Evolutionary conservation across 176 grass and related monocot species (phyloP).

Genomic region (Zoysia japonica): DNA sequence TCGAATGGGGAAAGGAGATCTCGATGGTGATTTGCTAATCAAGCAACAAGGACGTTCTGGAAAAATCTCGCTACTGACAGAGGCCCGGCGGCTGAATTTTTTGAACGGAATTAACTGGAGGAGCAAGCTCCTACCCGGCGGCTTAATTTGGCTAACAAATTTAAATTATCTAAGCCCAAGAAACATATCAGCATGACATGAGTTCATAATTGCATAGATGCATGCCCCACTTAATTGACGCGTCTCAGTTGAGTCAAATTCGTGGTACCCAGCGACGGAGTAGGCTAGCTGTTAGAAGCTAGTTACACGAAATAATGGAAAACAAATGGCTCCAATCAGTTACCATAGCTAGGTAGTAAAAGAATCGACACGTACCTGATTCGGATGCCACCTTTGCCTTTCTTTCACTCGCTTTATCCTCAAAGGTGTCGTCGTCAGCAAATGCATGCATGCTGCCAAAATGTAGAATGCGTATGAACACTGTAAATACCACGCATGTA

Average conservation of each 20-base stretch:
- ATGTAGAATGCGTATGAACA: background rate
- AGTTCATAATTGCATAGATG: background rate
- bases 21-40: slow-evolving; percentile 24
- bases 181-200: background rate
- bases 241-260: background rate
- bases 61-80: background rate
- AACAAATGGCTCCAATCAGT: background rate
- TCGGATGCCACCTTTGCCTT: background rate
- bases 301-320: background rate
- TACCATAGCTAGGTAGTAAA: background rate
- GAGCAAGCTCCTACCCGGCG: too few relatives aligned
- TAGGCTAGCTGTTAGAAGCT: background rate
- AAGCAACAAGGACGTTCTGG: slow-evolving; percentile 5
- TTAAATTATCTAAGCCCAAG: background rate
- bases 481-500: background rate
- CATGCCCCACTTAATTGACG: background rate
- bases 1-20: slow-evolving; percentile 40
- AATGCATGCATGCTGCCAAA: background rate
- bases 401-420: slow-evolving; percentile 4
- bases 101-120: too few relatives aligned
- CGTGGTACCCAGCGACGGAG: background rate
- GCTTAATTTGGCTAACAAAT: background rate
- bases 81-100: background rate
- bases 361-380: background rate
- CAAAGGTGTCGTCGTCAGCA: background rate